phyloP scores from a whole-genome alignment of 1,139 yeast genomes.

The Candida dubliniensis region DNA sequence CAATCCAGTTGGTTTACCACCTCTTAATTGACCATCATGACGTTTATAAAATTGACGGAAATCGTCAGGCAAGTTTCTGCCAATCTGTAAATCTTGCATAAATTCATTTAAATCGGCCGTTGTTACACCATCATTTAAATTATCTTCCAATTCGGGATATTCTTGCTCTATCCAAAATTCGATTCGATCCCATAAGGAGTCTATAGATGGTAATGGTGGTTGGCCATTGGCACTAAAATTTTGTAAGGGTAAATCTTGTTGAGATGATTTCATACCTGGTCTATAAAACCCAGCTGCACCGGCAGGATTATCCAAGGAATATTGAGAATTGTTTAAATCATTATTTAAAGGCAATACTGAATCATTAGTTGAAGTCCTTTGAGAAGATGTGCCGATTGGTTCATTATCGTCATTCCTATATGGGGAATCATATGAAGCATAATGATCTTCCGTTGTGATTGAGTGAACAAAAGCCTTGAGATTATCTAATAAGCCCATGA shows the following conservation, averaged over 20 bases:
- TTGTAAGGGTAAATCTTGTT: conserved; percentile 40
- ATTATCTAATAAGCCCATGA: conserved; percentile 46
- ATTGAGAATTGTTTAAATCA: conserved; percentile 24
- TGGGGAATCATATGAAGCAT: conserved; percentile 58
- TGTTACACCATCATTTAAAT: conserved; percentile 68
- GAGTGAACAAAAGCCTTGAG: conserved; percentile 57
- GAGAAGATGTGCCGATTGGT: conserved; percentile 1
- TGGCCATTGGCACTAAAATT: conserved; percentile 49
- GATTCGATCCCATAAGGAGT: conserved; percentile 71
- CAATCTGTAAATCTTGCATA: conserved; percentile 67
- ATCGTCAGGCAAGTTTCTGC: conserved; percentile 62
- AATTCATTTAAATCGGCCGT: conserved; percentile 75
- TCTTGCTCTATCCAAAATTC: conserved; percentile 74
- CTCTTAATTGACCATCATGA: conserved; percentile 81
- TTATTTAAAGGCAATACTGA: conserved; percentile 10
- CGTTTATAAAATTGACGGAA: conserved; percentile 72
- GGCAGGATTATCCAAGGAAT: conserved; percentile 27
- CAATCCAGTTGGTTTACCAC: conserved; percentile 75
- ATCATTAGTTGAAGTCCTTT: conserved; percentile 6
- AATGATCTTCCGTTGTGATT: conserved; percentile 63
- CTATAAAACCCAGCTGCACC: conserved; percentile 27
- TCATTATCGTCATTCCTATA: conserved; percentile 30
- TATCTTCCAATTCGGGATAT: conserved; percentile 78
- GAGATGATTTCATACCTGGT: conserved; percentile 40
- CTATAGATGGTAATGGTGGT: conserved; percentile 72